Evolutionary conservation across 2,329 filamentous ascomycete genomes (phyloP).

Genomic region (Fusarium oxysporum): DNA sequence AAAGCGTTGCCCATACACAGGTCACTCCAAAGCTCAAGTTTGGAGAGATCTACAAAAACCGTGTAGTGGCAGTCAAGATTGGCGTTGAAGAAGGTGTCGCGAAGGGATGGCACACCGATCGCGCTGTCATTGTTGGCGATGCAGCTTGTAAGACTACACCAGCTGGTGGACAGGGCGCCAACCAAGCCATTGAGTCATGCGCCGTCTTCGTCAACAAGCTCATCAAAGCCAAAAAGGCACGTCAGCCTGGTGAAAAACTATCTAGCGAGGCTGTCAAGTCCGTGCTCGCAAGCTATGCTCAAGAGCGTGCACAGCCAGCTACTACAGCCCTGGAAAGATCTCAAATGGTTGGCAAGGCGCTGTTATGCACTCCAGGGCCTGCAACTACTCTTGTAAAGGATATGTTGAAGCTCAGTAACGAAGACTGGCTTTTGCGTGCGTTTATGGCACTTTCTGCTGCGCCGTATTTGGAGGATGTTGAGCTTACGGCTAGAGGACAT

Average conservation of each 20-base stretch:
- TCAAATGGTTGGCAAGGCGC: neutral
- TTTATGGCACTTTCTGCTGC: conserved; percentile 1
- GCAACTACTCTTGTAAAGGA: neutral
- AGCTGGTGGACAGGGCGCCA: neutral
- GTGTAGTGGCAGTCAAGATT: neutral
- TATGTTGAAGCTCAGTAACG: neutral
- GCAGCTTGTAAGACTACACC: conserved; percentile 4
- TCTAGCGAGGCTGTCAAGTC: neutral
- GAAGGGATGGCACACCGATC: neutral
- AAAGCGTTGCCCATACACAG: neutral
- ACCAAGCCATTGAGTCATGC: conserved; percentile 1
- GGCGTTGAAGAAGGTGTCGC: neutral
- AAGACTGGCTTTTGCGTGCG: neutral
- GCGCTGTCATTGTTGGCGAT: neutral
- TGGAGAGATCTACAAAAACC: neutral
- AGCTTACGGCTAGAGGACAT: neutral
- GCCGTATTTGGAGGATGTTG: neutral
- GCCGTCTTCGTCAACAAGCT: neutral
- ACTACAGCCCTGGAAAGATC: neutral
- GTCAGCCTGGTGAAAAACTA: rapidly evolving
- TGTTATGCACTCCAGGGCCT: neutral
- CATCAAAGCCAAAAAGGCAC: neutral
- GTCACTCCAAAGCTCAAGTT: neutral
- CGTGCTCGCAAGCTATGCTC: neutral
- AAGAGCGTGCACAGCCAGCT: neutral